phyloP scores from a whole-genome alignment of 179 eudicot genomes.

The Silene noctiflora region DNA sequence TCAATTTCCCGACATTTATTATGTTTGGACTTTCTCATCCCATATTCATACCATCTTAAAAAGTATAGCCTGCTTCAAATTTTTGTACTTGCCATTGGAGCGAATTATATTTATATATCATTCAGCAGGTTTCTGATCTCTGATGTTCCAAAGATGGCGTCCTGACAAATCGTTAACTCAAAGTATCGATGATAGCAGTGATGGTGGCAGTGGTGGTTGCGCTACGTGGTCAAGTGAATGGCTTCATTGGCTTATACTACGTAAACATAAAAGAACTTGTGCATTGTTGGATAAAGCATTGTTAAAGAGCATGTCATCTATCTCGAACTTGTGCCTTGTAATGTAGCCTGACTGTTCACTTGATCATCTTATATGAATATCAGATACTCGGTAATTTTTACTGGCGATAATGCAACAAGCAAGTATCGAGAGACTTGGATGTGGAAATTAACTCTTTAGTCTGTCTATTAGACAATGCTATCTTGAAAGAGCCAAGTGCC shows the following conservation, averaged over 20 bases:
- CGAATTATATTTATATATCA: neutral
- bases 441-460: no score
- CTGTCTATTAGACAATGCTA: no score
- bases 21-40: no score
- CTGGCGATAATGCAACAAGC: no score
- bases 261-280: neutral
- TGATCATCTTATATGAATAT: no score
- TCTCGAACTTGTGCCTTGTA: neutral
- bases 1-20: no score
- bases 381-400: no score
- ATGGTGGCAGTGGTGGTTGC: neutral
- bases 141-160: neutral
- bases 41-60: no score
- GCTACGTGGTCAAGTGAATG: neutral
- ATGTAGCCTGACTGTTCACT: neutral
- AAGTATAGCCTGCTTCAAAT: no score
- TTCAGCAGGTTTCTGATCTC: neutral
- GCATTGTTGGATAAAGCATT: neutral
- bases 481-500: no score
- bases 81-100: no score
- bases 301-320: neutral
- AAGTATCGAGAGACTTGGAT: no score
- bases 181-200: conserved; percentile 6
- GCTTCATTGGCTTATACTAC: conserved; percentile 4
- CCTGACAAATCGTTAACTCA: neutral